Conservation (phyloP, 805 yeast genomes). For the Groenewaldozyma tartarivorans region DNA sequence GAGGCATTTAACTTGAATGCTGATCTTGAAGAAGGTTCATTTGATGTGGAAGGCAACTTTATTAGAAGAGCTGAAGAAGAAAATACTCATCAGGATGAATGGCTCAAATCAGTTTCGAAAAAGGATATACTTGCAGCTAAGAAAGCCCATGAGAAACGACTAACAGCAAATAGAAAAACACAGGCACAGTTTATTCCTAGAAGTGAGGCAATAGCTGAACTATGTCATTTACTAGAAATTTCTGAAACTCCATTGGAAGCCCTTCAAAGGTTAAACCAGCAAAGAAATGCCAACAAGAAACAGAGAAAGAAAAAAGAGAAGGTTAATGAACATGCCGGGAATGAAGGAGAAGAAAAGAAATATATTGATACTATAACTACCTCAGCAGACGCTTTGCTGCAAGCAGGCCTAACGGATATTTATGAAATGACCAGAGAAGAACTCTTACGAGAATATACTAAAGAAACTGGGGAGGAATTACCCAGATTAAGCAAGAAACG, state of each 20-base stretch:
- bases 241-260: slow-evolving; percentile 55
- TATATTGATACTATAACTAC: slow-evolving; percentile 38
- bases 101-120: slow-evolving; percentile 30
- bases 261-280: slow-evolving; percentile 32
- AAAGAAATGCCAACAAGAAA: slow-evolving; percentile 16
- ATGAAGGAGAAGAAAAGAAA: slow-evolving; percentile 16
- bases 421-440: slow-evolving; percentile 53
- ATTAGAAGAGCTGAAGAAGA: slow-evolving; percentile 33
- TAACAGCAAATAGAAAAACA: not conserved
- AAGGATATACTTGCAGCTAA: slow-evolving; percentile 31
- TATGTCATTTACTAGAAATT: slow-evolving; percentile 43
- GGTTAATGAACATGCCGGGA: slow-evolving; percentile 13
- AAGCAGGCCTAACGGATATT: slow-evolving; percentile 33
- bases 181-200: slow-evolving; percentile 8
- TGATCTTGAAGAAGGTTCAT: slow-evolving; percentile 50
- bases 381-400: slow-evolving; percentile 35
- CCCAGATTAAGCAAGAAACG: slow-evolving; percentile 17
- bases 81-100: slow-evolving; percentile 30
- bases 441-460: slow-evolving; percentile 35
- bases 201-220: slow-evolving; percentile 20
- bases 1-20: slow-evolving; percentile 55
- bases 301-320: slow-evolving; percentile 6
- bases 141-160: slow-evolving; percentile 26
- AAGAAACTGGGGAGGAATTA: slow-evolving; percentile 33
- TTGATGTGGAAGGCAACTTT: slow-evolving; percentile 54